Evolutionary conservation across 2,329 filamentous ascomycete genomes (phyloP), one percentile per base, ranked within the genome.

Genomic region (Geosmithia morbida): DNA sequence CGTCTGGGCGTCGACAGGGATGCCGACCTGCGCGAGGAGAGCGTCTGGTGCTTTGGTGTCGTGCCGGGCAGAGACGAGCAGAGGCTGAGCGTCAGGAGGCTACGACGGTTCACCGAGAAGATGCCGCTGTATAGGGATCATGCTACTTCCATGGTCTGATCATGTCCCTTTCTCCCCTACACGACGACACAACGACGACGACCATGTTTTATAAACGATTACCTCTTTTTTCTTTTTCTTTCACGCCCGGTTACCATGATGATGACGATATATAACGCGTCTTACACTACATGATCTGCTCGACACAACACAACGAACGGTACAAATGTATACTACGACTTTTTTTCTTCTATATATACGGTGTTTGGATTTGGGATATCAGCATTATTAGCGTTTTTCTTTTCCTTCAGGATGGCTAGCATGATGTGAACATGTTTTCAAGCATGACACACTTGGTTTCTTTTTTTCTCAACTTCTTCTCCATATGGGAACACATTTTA

Each of bases 1-100:
- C 70, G 84, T 41, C 66, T 95, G 2, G 80, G 86, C 46, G 69
- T 77, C 42, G 65, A 68, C 30, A 60, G 63, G 22, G 26, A 17
- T 43, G 53, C 56, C n/a, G 57, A 65, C 48, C 57, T 59, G 47
- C 68, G 63, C 53, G 71, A 64, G 48, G 72, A 71, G 61, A 75
- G 68, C 29, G 56, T 66, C 47, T 79, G 75, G 75, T 66, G 63
- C 47, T 70, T 79, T 50, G 69, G 69, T 40, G 59, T 67, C 42
- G 55, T 60, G 43, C 54, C 61, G 2, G 54, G 71, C 56, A 51
- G 62, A 48, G 66, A 66, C 46, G 66, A 69, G 51, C 62, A 61
- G 17, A 59, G 63, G 17, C 53, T 71, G 10, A 71, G 70, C 22
- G 63, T 74, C 6, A 60, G 70, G 45, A 62, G 68, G 30, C 59